A percentile compares a stretch with the other conserved stretches of the same genome.
These are phyloP conservation scores for Hordeum pubiflorum DNA, from an alignment of 202 grass and related monocot genomes.

Conservation along the genomic window DNA sequence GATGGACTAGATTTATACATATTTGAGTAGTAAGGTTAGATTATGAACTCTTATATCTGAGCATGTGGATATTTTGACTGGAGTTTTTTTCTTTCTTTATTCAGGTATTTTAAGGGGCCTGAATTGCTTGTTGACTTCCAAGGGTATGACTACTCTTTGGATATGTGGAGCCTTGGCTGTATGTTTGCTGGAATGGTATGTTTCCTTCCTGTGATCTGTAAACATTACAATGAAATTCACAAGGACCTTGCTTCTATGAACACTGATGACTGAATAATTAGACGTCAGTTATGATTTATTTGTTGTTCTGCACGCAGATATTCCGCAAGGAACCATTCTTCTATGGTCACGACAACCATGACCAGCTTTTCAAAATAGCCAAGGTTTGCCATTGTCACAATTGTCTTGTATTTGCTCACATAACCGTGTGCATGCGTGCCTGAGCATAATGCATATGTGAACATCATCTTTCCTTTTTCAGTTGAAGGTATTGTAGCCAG, in stretches of 20 bases:
- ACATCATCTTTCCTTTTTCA: neutral
- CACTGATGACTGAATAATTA: neutral
- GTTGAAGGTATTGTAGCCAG: neutral
- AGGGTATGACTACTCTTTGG: slow-evolving; percentile 77
- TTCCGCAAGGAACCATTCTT: slow-evolving; percentile 86
- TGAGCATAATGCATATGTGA: neutral
- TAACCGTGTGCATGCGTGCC: neutral
- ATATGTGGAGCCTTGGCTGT: slow-evolving; percentile 87
- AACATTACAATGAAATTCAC: neutral
- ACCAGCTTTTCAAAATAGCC: slow-evolving; percentile 75
- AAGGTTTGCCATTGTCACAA: slow-evolving; percentile 38
- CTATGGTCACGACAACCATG: slow-evolving; percentile 70
- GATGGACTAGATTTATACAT: neutral
- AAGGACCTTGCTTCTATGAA: slow-evolving; percentile 10
- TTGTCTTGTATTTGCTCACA: neutral
- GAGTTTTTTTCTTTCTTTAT: neutral
- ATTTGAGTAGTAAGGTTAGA: neutral
- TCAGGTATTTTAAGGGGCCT: slow-evolving; percentile 78
- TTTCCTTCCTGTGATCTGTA: neutral
- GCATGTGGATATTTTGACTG: neutral
- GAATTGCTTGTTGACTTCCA: slow-evolving; percentile 71
- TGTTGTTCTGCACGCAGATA: slow-evolving; percentile 41
- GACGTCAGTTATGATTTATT: neutral
- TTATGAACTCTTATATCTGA: neutral
- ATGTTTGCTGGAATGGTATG: slow-evolving; percentile 88